Evolutionary conservation across 257 asterid species (phyloP), one percentile per base, ranked within the genome.

Genomic region (Nicotiana tomentosiformis): DNA sequence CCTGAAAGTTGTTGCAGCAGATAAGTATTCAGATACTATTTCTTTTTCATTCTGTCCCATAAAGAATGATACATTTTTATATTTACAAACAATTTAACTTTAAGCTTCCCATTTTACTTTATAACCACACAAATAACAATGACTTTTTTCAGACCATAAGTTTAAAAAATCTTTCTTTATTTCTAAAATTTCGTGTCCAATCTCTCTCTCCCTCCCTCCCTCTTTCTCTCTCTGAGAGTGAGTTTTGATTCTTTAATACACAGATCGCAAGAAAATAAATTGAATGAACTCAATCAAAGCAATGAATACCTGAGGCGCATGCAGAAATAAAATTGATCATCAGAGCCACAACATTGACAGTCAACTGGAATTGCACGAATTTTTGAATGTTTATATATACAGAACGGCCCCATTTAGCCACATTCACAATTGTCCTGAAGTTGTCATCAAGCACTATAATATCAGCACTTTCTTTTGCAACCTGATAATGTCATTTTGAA

Each of bases 401-500:
- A 17, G 99, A 83, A 23, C 99, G 97, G 56, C 99, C 99, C 99
- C 98, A 94, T 87, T 89, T 94, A 23, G 97, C 99, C 8, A 96
- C 98, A 39, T 92, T 96, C 33, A 96, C 99, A 23, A 96, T 94
- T 58, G 99, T 96, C 65, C 97, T 81, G 85, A 96, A 96, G 87
- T 94, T 96, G 92, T 96, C 98, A 33, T 96, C 99, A 87, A 96
- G 81, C 84, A 96, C 98, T 61, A 96, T 92, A 84, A 96, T 97
- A 85, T 94, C 98, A 7, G 98, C 98, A 77, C 97, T 94, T 93
- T 92, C 99, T 87, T 96, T 96, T 3, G 99, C 99, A 82, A 96
- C 99, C 99, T 96, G 92, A 79, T 30, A 55, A 81, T 77, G 82
- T 56, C 49, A 1, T 78, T 81, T 30, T 58, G 65, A 53, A 33